Evolutionary conservation across 2,329 filamentous ascomycete genomes (phyloP).

Genomic region (Pezicula radicicola): DNA sequence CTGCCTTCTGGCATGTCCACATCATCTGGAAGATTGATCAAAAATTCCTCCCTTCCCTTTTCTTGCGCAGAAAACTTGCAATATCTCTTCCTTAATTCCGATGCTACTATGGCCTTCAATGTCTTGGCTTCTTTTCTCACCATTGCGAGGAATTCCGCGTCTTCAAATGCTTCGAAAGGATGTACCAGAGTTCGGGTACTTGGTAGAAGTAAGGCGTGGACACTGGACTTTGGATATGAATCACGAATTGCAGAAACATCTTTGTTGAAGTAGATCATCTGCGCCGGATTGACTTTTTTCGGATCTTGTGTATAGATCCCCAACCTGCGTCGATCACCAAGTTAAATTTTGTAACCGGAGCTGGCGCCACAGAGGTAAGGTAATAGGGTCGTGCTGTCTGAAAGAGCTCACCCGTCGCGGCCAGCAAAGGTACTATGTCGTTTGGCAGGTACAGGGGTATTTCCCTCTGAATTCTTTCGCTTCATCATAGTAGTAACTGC

Average conservation of each 20-base stretch:
- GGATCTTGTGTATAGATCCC: constrained; percentile 65
- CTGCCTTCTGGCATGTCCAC: constrained; percentile 63
- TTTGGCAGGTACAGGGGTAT: no score
- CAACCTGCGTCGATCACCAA: constrained; percentile 56
- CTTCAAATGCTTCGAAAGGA: constrained; percentile 74
- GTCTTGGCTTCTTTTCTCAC: constrained; percentile 59
- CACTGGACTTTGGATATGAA: constrained; percentile 76
- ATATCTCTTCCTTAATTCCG: constrained; percentile 69
- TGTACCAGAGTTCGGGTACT: constrained; percentile 63
- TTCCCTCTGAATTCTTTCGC: no score
- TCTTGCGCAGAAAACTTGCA: constrained; percentile 64
- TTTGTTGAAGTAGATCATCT: constrained; percentile 64
- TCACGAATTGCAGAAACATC: constrained; percentile 78
- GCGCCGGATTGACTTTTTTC: constrained; percentile 51
- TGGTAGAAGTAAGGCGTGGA: constrained; percentile 87
- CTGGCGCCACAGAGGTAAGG: no score
- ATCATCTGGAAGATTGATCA: constrained; percentile 49
- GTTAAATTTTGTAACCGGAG: constrained; percentile 13
- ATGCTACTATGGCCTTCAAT: constrained; percentile 64
- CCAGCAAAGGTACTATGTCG: no score
- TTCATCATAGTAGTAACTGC: no score
- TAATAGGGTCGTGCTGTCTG: constrained; percentile 7
- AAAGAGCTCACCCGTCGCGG: no score
- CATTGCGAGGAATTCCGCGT: constrained; percentile 62
- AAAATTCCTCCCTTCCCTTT: constrained; percentile 57